Percentiles rank a stretch among this genome's conserved stretches.
Evolutionary conservation across 371 early-diverging fungal species (phyloP).

Genomic region (Sporodiniella umbellata): DNA sequence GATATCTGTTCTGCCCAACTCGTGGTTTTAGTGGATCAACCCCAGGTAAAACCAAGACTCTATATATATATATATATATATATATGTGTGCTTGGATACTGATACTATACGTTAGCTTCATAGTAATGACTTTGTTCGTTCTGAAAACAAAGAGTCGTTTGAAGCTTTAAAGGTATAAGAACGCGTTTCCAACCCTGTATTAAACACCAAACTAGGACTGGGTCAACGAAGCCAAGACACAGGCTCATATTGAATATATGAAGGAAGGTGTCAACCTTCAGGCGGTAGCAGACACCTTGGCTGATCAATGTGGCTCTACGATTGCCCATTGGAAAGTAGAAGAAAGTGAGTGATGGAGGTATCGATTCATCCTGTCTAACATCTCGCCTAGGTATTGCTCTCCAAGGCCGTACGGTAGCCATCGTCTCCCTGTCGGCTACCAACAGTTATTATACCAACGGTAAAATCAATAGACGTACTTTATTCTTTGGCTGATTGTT

Average conservation of each 20-base stretch:
- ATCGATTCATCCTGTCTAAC: too few relatives aligned
- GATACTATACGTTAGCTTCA: constrained; percentile 40
- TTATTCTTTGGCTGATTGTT: too few relatives aligned
- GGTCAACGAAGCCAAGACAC: constrained; percentile 18
- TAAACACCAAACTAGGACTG: constrained; percentile 19
- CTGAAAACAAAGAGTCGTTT: constrained; percentile 27
- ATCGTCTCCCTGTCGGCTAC: constrained; percentile 26
- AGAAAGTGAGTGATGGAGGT: too few relatives aligned
- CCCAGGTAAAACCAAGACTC: constrained; percentile 29
- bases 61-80: too few relatives aligned
- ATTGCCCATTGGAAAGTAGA: too few relatives aligned
- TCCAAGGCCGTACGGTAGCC: too few relatives aligned
- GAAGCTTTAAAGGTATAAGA: constrained; percentile 31
- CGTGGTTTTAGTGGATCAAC: constrained; percentile 45
- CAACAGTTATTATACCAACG: constrained; percentile 30
- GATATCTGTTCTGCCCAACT: constrained; percentile 39
- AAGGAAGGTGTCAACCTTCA: constrained; percentile 32
- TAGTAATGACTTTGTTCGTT: constrained; percentile 29
- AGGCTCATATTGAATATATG: constrained; percentile 36
- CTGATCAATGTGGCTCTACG: constrained; percentile 29
- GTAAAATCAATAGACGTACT: too few relatives aligned
- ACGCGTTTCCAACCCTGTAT: neutral
- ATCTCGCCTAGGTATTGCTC: too few relatives aligned
- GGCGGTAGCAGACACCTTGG: constrained; percentile 25
- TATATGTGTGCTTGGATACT: too few relatives aligned